Percentiles rank a stretch among this genome's conserved stretches.
Evolutionary conservation across 768 basidiomycete species (phyloP).

Genomic region (Hemileccinum impolitum): DNA sequence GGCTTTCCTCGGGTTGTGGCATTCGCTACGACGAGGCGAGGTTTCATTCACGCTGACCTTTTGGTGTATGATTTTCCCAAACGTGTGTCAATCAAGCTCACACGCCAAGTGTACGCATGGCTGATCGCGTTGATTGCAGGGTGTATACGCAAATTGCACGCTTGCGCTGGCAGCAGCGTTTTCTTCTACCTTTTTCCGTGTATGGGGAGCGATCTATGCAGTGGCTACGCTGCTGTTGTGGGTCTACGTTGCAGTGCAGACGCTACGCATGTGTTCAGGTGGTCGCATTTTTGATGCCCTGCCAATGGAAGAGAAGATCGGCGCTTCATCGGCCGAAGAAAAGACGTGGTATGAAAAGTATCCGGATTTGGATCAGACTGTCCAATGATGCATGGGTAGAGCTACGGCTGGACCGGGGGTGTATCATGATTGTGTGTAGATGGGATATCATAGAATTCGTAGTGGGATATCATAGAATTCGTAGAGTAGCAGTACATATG

Average conservation of each 20-base stretch:
- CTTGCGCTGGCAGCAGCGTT: conserved; percentile 48
- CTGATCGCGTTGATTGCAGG: conserved; percentile 29
- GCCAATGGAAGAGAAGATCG: conserved; percentile 34
- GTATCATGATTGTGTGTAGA: too few relatives aligned
- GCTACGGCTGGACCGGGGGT: neutral
- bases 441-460: too few relatives aligned
- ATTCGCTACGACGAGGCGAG: conserved; percentile 37
- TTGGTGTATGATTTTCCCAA: conserved; percentile 73
- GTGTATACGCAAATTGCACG: conserved; percentile 67
- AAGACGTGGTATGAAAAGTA: neutral
- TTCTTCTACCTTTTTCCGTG: conserved; percentile 51
- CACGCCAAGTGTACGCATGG: neutral
- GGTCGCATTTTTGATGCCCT: conserved; percentile 44
- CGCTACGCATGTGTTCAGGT: conserved; percentile 32
- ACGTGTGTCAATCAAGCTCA: conserved; percentile 40
- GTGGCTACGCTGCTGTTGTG: conserved; percentile 50
- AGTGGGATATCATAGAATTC: too few relatives aligned
- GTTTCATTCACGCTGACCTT: conserved; percentile 55
- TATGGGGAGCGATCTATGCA: conserved; percentile 57
- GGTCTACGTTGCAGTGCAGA: conserved; percentile 45
- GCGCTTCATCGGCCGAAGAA: neutral
- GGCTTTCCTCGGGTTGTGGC: conserved; percentile 47
- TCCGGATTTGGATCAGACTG: neutral
- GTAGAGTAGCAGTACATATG: too few relatives aligned
- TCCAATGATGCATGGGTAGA: neutral